Evolutionary conservation across 352 stramenopile genomes (phyloP).

Genomic region (Pythium coloratum): DNA sequence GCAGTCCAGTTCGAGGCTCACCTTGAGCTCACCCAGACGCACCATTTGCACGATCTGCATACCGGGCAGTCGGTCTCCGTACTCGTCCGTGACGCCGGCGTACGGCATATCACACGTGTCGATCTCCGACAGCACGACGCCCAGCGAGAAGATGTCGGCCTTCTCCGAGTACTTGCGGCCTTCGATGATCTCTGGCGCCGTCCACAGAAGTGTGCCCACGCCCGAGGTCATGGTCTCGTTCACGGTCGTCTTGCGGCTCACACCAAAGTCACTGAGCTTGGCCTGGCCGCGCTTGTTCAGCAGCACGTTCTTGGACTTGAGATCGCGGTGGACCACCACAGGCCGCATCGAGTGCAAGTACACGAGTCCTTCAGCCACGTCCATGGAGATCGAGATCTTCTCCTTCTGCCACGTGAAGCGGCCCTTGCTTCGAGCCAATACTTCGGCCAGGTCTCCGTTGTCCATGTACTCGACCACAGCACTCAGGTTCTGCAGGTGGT

Average conservation of each 20-base stretch:
- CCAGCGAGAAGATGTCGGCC: slow-evolving; percentile 88
- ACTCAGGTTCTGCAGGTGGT: slow-evolving; percentile 61
- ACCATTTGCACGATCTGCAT: slow-evolving; percentile 77
- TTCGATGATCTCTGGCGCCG: slow-evolving; percentile 86
- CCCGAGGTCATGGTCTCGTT: slow-evolving; percentile 81
- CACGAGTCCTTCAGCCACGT: slow-evolving; percentile 77
- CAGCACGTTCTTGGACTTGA: slow-evolving; percentile 89
- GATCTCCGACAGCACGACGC: slow-evolving; percentile 80
- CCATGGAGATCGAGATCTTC: slow-evolving; percentile 82
- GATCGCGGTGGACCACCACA: slow-evolving; percentile 79
- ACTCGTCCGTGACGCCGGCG: slow-evolving; percentile 41
- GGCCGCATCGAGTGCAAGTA: slow-evolving; percentile 81
- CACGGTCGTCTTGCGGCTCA: slow-evolving; percentile 68
- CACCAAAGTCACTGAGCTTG: slow-evolving; percentile 89
- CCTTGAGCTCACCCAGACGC: slow-evolving; percentile 49
- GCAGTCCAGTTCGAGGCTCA: slow-evolving; percentile 58
- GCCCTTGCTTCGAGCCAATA: slow-evolving; percentile 53
- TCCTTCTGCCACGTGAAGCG: slow-evolving; percentile 65
- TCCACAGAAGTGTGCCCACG: slow-evolving; percentile 82
- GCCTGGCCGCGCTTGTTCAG: slow-evolving; percentile 62
- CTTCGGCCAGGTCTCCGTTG: slow-evolving; percentile 55
- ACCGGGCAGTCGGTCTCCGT: slow-evolving; percentile 50
- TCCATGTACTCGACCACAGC: slow-evolving; percentile 84
- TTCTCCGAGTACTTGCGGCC: slow-evolving; percentile 86
- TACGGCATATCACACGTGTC: slow-evolving; percentile 71